Conservation (phyloP, 108 stramenopile species). For the Pseudonitzschia multistriata region DNA sequence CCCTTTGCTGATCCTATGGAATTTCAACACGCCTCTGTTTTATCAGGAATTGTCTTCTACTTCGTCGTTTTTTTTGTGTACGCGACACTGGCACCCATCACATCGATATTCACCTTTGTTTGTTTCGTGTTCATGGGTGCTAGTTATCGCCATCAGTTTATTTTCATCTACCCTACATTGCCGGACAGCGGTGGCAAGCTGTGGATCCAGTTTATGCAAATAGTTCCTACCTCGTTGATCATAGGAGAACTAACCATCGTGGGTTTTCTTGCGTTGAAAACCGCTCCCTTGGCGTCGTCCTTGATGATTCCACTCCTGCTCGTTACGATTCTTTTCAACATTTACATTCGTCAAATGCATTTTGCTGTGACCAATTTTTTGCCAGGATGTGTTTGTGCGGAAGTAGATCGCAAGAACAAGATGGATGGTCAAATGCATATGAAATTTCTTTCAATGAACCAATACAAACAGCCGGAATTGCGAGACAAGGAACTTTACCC, state of each 20-base stretch:
- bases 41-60: conserved; percentile 42
- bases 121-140: conserved; percentile 54
- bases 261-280: conserved; percentile 49
- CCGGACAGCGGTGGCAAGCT: conserved; percentile 71
- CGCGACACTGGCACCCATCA: conserved; percentile 58
- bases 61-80: conserved; percentile 69
- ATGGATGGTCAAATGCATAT: conserved; percentile 25
- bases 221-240: conserved; percentile 50
- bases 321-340: conserved; percentile 50
- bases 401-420: conserved; percentile 30
- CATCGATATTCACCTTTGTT: conserved; percentile 42
- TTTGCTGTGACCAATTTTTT: conserved; percentile 47
- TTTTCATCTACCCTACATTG: conserved; percentile 61
- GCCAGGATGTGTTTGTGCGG: conserved; percentile 36
- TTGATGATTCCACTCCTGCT: conserved; percentile 51
- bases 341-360: conserved; percentile 61
- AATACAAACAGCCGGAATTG: conserved; percentile 58
- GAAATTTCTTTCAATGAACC: conserved; percentile 32
- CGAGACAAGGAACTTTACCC: conserved; percentile 46
- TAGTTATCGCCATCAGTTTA: conserved; percentile 54
- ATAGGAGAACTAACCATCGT: conserved; percentile 54
- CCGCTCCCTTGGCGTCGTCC: conserved; percentile 29
- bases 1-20: conserved; percentile 51
- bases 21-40: conserved; percentile 43
- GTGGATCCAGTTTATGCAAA: conserved; percentile 47